Evolutionary conservation across 805 yeast species (phyloP), one percentile per base, ranked within the genome.

Genomic region (Schizosaccharomyces lindneri): DNA sequence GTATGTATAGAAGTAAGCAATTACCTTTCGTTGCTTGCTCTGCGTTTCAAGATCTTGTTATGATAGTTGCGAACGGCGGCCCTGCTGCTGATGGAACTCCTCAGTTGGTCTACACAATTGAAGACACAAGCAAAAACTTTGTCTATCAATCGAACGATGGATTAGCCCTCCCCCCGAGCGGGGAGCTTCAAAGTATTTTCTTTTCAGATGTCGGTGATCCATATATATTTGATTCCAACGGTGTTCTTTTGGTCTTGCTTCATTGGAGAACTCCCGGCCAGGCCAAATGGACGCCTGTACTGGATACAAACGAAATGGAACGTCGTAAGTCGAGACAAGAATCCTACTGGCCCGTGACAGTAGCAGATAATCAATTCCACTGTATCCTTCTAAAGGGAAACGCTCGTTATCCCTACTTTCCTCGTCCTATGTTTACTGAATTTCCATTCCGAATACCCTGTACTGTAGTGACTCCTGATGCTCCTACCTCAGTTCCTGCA

Each of bases 191-290:
- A 64, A 83, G 89, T 2, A 70, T 86, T n/a, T 88, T 93, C 68
- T 93, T 90, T 74, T 84, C 87, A 55, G 82, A 83, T 57, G 83
- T 79, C 67, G 95, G 95, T 9, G 97, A 90, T 70, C 98, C 98
- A 0, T 85, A 93, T 65, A 70, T 89, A 5, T 84, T 83, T 62
- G 95, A 94, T n/a, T 74, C 76, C 41, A 88, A 83, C 65, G 87
- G 87, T 64, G 78, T 82, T 11, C 74, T 93, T 48, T 70, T 85
- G 41, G 79, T 87, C 0, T 73, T 93, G 24, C 76, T 82, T 29
- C 80, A 82, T 65, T 90, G 97, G 95, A 76, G 96, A 66, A 79
- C 78, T 27, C 75, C 84, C 0, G 70, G 77, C 43, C 93, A 88
- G 69, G 82, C 95, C 1, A 76, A 82, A 64, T 90, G 97, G 97